Evolutionary conservation across 345 rosid species (phyloP).

Genomic region (Mercurialis annua): DNA sequence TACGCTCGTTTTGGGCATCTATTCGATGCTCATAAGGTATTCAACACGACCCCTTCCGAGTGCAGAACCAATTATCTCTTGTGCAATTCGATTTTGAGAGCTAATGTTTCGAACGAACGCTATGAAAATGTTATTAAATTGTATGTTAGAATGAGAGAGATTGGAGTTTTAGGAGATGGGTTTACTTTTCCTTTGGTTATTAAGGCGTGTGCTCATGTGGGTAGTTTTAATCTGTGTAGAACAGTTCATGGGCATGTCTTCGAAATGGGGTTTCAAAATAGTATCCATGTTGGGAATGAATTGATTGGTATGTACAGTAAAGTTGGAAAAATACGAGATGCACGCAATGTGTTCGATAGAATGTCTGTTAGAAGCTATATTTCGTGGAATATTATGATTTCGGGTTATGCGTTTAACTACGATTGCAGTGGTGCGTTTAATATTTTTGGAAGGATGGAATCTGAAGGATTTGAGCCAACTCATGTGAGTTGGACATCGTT

Average conservation of each 20-base stretch:
- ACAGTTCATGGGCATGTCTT: conserved; percentile 49
- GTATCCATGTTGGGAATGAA: conserved; percentile 56
- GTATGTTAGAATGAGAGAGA: conserved; percentile 45
- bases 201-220: conserved; percentile 42
- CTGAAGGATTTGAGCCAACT: conserved; percentile 56
- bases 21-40: conserved; percentile 44
- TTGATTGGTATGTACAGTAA: conserved; percentile 54
- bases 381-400: conserved; percentile 69
- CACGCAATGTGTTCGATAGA: conserved; percentile 51
- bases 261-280: conserved; percentile 40
- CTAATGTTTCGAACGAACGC: conserved; percentile 41
- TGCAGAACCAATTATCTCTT: conserved; percentile 37
- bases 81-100: conserved; percentile 59
- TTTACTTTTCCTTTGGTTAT: conserved; percentile 54
- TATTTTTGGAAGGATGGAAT: conserved; percentile 51
- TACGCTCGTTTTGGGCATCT: conserved; percentile 47
- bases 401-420: conserved; percentile 44
- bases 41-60: conserved; percentile 34
- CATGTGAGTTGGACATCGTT: conserved; percentile 67
- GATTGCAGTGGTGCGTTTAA: conserved; percentile 49
- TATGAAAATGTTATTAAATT: conserved; percentile 39
- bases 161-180: conserved; percentile 51
- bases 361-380: conserved; percentile 47
- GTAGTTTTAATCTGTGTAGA: conserved; percentile 27
- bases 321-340: conserved; percentile 39